These are phyloP conservation scores for Leccinum uliginosum DNA, from an alignment of 768 basidiomycete species.

Conservation along the genomic window DNA sequence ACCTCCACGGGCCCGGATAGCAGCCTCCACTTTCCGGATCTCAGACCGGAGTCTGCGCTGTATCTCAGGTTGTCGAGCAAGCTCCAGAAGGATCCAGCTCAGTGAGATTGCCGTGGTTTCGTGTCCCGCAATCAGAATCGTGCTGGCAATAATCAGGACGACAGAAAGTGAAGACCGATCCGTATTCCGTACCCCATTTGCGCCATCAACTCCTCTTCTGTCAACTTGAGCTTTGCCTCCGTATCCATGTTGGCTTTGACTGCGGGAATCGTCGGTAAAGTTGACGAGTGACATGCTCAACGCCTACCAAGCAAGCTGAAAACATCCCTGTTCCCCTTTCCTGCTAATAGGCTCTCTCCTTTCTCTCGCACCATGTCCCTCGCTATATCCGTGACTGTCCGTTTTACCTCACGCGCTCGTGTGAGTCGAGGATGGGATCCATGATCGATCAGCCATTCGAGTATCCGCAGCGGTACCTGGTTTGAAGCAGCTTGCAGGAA, in stretches of 20 bases:
- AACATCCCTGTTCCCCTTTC: conserved; percentile 16
- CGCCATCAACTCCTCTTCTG: conserved; percentile 13
- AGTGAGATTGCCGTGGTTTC: conserved; percentile 59
- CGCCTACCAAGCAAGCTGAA: conserved; percentile 37
- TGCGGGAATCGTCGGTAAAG: neutral
- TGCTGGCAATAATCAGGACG: conserved; percentile 25
- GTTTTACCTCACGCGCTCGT: conserved; percentile 13
- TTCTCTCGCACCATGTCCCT: conserved; percentile 17
- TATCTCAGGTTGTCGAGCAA: conserved; percentile 52
- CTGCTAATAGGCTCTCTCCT: conserved; percentile 5
- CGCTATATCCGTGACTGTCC: conserved; percentile 3
- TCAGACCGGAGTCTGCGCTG: conserved; percentile 54
- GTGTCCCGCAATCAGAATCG: conserved; percentile 47
- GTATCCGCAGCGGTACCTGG: conserved; percentile 13
- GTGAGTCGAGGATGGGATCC: conserved; percentile 16
- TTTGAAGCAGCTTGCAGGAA: conserved; percentile 12
- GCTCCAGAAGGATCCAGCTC: conserved; percentile 59
- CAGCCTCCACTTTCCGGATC: conserved; percentile 9
- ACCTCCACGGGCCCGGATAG: conserved; percentile 8
- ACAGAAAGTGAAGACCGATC: neutral
- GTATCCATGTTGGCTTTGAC: conserved; percentile 28
- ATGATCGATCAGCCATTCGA: conserved; percentile 33
- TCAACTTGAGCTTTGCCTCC: conserved; percentile 21
- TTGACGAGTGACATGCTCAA: neutral
- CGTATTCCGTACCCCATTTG: conserved; percentile 16